Evolutionary conservation across 805 yeast genomes (phyloP), one percentile per base, ranked within the genome.

Genomic region (Lachancea nothofagi): DNA sequence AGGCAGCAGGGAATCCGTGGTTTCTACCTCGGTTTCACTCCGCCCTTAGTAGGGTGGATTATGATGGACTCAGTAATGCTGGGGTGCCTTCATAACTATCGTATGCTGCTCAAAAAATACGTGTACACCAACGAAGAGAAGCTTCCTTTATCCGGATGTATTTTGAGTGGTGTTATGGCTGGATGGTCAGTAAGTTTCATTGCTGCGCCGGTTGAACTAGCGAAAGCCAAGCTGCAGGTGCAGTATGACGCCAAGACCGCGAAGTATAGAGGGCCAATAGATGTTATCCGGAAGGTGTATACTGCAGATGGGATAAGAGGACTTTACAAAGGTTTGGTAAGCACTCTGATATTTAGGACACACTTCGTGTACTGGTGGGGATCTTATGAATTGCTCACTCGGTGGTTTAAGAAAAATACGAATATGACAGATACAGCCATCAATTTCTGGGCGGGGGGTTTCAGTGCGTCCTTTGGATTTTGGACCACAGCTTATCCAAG

Each of bases 301-400:
- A 66, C 66, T 33, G 70, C 74, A 31, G 72, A 76, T 25, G 95
- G 95, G 7, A 63, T 83, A 19, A 62, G 77, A 43, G 94, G 95
- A 0, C 64, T 83, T 2, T 88, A 85, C 59, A 78, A 83, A 49
- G 96, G 96, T 5, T 68, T 88, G 30, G 64, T 78, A n/a, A 78
- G 95, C 12, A 88, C 97, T 0, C 75, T 87, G 81, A 73, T 88
- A 10, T 88, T 88, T 66, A 72, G 96, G 57, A 78, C 95, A 1
- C 84, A 84, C 61, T 88, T 87, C 58, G 71, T 84, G 25, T 83
- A 85, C 43, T 86, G 94, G 90, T 88, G 97, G 97, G 95, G 95
- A 1, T 78, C 94, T 0, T 88, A 88, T 57, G 95, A 86, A 55
- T 41, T 86, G 7, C 72, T 87, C 58, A 84, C 94, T 6, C 68